phyloP scores from a whole-genome alignment of 2,329 filamentous ascomycete species.

The Ceratocystis cacaofunesta region DNA sequence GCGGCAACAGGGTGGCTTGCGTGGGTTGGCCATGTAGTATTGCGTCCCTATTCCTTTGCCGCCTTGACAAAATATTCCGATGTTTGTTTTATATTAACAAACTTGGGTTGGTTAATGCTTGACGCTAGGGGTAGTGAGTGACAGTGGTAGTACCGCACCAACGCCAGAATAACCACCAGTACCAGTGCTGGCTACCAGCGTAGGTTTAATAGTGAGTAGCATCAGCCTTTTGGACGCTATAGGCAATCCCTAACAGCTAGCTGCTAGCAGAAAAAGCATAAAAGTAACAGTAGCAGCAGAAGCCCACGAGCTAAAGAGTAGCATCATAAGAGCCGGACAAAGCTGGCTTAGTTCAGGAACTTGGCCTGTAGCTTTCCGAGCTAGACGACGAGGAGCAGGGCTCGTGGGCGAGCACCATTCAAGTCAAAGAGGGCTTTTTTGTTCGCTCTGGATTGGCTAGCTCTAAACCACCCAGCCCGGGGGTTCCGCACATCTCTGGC shows the following conservation, averaged over 20 bases:
- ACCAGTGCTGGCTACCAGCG: neutral
- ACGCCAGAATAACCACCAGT: neutral
- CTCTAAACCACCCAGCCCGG: too few relatives aligned
- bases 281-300: neutral
- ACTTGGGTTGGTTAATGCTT: neutral
- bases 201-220: neutral
- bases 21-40: constrained; percentile 5
- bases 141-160: neutral
- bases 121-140: neutral
- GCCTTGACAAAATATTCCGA: constrained; percentile 10
- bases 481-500: too few relatives aligned
- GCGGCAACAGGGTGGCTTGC: neutral
- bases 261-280: neutral
- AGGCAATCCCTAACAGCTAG: neutral
- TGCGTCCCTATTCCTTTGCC: constrained; percentile 7
- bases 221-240: neutral
- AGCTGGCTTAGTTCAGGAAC: constrained; percentile 3
- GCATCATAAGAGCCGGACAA: neutral
- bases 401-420: too few relatives aligned
- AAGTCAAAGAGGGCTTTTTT: too few relatives aligned
- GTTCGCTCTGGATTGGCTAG: too few relatives aligned
- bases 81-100: constrained; percentile 6
- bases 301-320: neutral
- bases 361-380: neutral
- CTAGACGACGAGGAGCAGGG: neutral